These are phyloP conservation scores for Termitomyces sp. DNA, from an alignment of 768 basidiomycete genomes.

Conservation along the genomic window DNA sequence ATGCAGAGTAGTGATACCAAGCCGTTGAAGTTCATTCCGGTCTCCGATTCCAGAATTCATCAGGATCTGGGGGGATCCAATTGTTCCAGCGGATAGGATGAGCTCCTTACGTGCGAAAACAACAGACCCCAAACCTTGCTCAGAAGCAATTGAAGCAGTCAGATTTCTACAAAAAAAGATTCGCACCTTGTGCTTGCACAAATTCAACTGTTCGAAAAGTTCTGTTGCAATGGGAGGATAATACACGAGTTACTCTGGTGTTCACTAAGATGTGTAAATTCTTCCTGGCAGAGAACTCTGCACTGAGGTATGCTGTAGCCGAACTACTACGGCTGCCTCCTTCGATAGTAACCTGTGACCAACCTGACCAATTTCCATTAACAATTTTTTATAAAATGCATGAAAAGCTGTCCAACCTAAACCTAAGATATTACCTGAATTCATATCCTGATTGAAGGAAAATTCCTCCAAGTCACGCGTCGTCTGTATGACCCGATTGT, in stretches of 20 bases:
- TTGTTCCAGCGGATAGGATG: constrained; percentile 25
- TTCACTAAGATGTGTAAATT: constrained; percentile 26
- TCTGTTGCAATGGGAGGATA: neutral
- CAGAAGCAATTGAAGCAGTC: neutral
- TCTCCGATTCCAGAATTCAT: constrained; percentile 26
- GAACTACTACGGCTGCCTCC: constrained; percentile 23
- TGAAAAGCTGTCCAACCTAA: constrained; percentile 14
- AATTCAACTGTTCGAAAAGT: constrained; percentile 17
- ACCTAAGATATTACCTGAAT: constrained; percentile 20
- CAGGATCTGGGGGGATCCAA: constrained; percentile 24
- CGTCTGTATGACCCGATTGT: constrained; percentile 22
- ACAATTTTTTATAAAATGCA: neutral
- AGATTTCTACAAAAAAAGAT: no score
- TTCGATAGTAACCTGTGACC: constrained; percentile 20
- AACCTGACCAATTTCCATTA: constrained; percentile 12
- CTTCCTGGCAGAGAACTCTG: constrained; percentile 14
- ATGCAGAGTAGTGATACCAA: constrained; percentile 13
- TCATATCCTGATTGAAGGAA: constrained; percentile 19
- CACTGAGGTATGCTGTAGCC: constrained; percentile 25
- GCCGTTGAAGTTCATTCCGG: constrained; percentile 5
- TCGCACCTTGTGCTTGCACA: constrained; percentile 12
- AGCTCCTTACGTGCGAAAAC: constrained; percentile 23
- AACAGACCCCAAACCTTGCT: neutral
- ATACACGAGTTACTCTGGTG: constrained; percentile 17
- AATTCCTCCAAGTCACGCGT: constrained; percentile 22